Conservation (phyloP, 75 land plant species). For the Cunninghamia lanceolata region DNA sequence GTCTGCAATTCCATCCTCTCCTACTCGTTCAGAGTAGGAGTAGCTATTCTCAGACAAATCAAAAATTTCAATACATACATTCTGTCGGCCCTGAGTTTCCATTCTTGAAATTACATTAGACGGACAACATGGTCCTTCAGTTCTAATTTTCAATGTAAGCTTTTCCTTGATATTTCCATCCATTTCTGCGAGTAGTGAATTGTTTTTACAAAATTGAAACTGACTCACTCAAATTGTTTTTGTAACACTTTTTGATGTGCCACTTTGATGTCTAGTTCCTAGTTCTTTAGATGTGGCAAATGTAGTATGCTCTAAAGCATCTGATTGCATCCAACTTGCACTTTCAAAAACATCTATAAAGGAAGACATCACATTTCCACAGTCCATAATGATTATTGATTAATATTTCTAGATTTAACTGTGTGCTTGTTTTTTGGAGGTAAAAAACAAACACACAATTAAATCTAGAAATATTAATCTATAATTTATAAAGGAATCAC, state of each 20-base stretch:
- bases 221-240: background rate
- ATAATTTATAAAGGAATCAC: too few relatives aligned
- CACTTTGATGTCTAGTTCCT: background rate
- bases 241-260: background rate
- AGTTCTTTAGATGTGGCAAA: background rate
- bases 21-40: background rate
- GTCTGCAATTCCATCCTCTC: background rate
- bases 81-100: background rate
- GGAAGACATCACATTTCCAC: too few relatives aligned
- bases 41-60: background rate
- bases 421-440: too few relatives aligned
- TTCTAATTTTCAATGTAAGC: too few relatives aligned
- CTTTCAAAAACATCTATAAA: slow-evolving; percentile 10
- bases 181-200: too few relatives aligned
- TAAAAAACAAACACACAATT: too few relatives aligned
- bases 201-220: background rate
- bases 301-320: too few relatives aligned
- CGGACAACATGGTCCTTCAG: background rate
- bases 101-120: background rate
- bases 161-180: too few relatives aligned
- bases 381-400: too few relatives aligned
- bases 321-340: too few relatives aligned
- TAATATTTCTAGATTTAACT: too few relatives aligned
- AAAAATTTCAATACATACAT: background rate
- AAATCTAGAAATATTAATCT: too few relatives aligned